Evolutionary conservation across 1,284 basidiomycete genomes (phyloP).

Genomic region (Earliella scabrosa): DNA sequence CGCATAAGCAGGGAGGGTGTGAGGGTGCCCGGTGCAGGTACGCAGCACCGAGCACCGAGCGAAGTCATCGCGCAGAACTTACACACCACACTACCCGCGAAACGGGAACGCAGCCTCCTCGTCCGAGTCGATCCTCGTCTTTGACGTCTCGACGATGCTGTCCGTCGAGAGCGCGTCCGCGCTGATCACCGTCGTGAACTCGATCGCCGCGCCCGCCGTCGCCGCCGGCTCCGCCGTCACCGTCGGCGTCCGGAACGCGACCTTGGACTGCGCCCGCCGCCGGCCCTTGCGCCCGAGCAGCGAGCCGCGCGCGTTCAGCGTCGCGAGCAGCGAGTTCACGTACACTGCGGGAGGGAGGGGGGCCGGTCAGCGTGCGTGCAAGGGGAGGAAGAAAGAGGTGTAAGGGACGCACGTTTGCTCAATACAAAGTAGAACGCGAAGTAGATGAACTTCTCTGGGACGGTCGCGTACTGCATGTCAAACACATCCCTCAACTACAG

Average conservation of each 20-base stretch:
- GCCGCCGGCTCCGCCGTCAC: not conserved
- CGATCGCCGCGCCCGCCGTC: not conserved
- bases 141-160: constrained; percentile 3
- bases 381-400: not conserved
- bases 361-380: not conserved
- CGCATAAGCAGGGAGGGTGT: too few species aligned
- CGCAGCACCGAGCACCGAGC: too few species aligned
- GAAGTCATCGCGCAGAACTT: too few species aligned
- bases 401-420: constrained; percentile 9
- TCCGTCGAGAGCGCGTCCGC: constrained; percentile 1
- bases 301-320: constrained; percentile 3
- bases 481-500: too few species aligned
- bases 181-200: constrained; percentile 1
- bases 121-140: not conserved
- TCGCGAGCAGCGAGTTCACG: constrained; percentile 8
- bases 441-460: constrained; percentile 12
- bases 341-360: not conserved
- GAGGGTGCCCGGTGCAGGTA: too few species aligned
- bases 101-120: not conserved
- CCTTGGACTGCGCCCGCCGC: not conserved
- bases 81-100: too few species aligned
- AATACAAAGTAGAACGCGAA: constrained; percentile 16
- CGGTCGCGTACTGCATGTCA: constrained; percentile 4
- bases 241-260: not conserved
- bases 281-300: not conserved